phyloP scores from a whole-genome alignment of 2,329 filamentous ascomycete species.

The Claviceps sp. region DNA sequence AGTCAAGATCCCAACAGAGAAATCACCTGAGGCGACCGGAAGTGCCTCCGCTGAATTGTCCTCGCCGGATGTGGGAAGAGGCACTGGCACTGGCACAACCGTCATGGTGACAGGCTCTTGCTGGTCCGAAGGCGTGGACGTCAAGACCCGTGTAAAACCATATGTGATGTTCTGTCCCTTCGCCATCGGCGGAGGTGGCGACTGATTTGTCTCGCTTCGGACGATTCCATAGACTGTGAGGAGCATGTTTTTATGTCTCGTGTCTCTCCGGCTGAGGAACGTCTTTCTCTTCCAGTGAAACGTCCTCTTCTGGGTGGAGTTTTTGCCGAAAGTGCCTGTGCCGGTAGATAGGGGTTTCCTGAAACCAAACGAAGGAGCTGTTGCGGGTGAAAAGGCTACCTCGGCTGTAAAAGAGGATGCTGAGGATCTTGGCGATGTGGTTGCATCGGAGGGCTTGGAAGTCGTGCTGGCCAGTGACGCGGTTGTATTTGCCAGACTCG shows the following conservation, averaged over 20 bases:
- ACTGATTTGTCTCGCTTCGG: slow-evolving; percentile 14
- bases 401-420: too few relatives aligned
- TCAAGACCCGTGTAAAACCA: background rate
- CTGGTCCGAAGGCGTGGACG: background rate
- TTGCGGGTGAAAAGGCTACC: too few relatives aligned
- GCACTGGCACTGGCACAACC: background rate
- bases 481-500: background rate
- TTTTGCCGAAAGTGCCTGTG: background rate
- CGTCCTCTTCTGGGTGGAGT: background rate
- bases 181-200: slow-evolving; percentile 22
- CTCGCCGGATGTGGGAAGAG: background rate
- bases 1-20: background rate
- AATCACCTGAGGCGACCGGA: too few relatives aligned
- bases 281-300: background rate
- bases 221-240: slow-evolving; percentile 31
- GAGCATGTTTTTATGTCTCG: slow-evolving; percentile 17
- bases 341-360: background rate
- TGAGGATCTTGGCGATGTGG: too few relatives aligned
- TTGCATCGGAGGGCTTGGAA: background rate
- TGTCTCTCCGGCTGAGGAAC: slow-evolving; percentile 13
- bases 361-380: too few relatives aligned
- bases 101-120: background rate
- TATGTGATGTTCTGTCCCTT: slow-evolving; percentile 8
- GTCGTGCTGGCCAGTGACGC: background rate
- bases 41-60: too few relatives aligned